Evolutionary conservation across 169 alveolate genomes (phyloP), one percentile per base, ranked within the genome.

Genomic region (Babesia microti): DNA sequence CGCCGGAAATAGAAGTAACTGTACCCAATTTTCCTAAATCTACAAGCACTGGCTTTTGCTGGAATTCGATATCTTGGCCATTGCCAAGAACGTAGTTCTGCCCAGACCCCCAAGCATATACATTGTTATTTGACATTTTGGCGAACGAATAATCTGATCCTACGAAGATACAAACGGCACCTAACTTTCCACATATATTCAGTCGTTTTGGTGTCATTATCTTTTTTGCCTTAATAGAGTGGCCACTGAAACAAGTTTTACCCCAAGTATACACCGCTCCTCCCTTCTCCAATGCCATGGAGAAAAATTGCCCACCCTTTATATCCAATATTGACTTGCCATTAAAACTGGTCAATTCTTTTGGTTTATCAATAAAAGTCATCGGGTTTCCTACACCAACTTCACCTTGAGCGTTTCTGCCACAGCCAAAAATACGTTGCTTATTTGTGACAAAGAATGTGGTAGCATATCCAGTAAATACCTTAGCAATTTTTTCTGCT

Each of bases 381-480:
- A 73, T 83, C 18, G 55, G 72, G 23, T 67, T 27, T 14, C 68
- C 70, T 2, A 61, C 56, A 11, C 90, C 90, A 24, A 81, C 58
- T 43, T 81, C 87, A 1, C 83, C 85, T 36, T 79, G 79, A 0
- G 85, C 90, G 55, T 82, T 82, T 35, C 90, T 72, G 17, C 90
- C 90, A 21, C 79, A 70, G 14, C 81, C 89, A 50, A 66, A 82
- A 0, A 73, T 65, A 28, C 74, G 68, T n/a, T 50, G 18, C 11
- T 67, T 26, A 2, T 40, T 22, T 5, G 81, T 56, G 28, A 74
- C 87, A 22, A 82, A 42, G 51, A 73, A 82, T 15, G 87, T 82
- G 27, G 87, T 70, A 27, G 83, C 74, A 29, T 81, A 74, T 2
- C 90, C 90, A 41, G 84, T 72, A 33, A 68, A 56, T 2, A 82